These are phyloP conservation scores for Rubia peregrina DNA, from an alignment of 305 asterid genomes.

Conservation along the genomic window DNA sequence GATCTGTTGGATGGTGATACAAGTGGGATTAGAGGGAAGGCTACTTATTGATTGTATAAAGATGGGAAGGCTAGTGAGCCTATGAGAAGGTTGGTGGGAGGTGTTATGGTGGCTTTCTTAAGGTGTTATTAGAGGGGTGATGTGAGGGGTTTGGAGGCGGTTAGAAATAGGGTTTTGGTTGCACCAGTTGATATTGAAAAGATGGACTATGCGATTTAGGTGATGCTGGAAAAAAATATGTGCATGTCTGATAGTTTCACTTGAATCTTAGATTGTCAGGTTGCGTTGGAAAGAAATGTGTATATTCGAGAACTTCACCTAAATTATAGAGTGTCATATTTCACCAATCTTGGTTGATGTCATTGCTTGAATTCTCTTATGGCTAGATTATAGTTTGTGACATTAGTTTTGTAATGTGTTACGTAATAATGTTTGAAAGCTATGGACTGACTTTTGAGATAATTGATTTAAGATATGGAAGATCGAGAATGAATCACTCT, in stretches of 20 bases:
- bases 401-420: neutral
- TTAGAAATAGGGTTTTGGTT: constrained; percentile 36
- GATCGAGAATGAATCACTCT: no score
- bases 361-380: neutral
- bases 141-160: constrained; percentile 32
- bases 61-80: constrained; percentile 60
- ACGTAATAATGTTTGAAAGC: neutral
- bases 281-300: no score
- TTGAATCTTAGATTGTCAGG: no score
- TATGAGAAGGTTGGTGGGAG: constrained; percentile 82
- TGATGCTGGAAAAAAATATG: no score
- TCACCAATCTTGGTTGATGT: neutral
- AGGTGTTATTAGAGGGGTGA: constrained; percentile 52
- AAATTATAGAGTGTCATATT: no score
- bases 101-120: constrained; percentile 63
- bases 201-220: no score
- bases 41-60: constrained; percentile 66
- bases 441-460: neutral
- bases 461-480: no score
- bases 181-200: constrained; percentile 50
- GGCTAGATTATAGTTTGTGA: neutral
- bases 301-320: no score
- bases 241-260: no score
- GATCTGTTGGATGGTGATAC: constrained; percentile 85
- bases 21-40: constrained; percentile 58